Evolutionary conservation across 169 alveolate genomes (phyloP).

Genomic region (Plasmodium berghei): DNA sequence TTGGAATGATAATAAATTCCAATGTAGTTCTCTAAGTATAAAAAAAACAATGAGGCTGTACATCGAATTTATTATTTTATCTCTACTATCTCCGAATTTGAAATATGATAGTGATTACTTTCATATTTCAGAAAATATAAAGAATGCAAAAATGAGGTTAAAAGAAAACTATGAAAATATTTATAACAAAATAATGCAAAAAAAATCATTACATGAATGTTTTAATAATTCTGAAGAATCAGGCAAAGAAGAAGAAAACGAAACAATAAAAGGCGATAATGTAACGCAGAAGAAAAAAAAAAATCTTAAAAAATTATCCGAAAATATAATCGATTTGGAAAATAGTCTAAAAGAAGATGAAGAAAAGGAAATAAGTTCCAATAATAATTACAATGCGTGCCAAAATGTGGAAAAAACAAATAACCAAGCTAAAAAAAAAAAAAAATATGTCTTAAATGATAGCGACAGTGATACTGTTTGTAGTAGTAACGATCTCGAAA

Average conservation of each 20-base stretch:
- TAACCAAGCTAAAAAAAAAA: slow-evolving; percentile 29
- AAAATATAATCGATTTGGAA: slow-evolving; percentile 18
- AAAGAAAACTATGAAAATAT: slow-evolving; percentile 31
- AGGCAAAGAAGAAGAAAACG: not conserved
- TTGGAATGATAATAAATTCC: slow-evolving; percentile 25
- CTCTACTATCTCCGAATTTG: slow-evolving; percentile 60
- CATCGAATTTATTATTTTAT: slow-evolving; percentile 62
- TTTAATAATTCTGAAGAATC: slow-evolving; percentile 14
- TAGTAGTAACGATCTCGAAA: not conserved
- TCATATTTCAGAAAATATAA: slow-evolving; percentile 36
- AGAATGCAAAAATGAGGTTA: not conserved
- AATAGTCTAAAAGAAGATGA: not conserved
- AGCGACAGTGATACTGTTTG: not conserved
- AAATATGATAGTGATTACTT: slow-evolving; percentile 39
- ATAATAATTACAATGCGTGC: not conserved
- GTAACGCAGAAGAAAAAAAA: slow-evolving; percentile 25
- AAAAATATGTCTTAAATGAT: not conserved
- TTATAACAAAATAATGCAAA: slow-evolving; percentile 22
- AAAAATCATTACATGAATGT: slow-evolving; percentile 53
- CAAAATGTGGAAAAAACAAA: not conserved
- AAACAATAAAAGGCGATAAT: not conserved
- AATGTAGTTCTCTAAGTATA: slow-evolving; percentile 43
- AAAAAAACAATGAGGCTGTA: slow-evolving; percentile 54
- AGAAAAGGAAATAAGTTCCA: not conserved
- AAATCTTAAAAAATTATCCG: slow-evolving; percentile 35